Base-by-base conservation (phyloP, 495 filamentous ascomycete genomes). In the Aspergillus egyptiacus region DNA sequence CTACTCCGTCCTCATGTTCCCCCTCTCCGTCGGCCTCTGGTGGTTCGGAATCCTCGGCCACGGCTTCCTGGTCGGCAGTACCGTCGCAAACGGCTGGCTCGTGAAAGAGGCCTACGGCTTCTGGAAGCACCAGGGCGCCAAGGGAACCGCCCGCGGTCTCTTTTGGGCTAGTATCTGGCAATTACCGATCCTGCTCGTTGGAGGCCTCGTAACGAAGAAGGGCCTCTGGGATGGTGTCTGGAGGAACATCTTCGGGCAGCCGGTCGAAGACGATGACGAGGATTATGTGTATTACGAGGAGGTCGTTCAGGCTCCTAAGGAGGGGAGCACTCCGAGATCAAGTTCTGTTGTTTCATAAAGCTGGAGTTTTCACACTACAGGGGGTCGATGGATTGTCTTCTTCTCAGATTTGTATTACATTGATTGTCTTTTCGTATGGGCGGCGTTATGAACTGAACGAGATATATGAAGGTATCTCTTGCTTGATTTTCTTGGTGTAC, bases 91-190 rank as follows among this genome's bases (percentile, higher is more conserved):
- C 65, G 74, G 77, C 34, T 97, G 94, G 94, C 75, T 97, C 52
- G 76, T 82, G 11, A 76, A 80, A 30, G 83, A 95, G 65, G 89
- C 94, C 1, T 81, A 85, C 59, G 73, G 73, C 41, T 96, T 97
- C 66, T 95, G 86, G 82, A 75, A 79, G 48, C 70, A 80, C 24
- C 79, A 88, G 48, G 93, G 91, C 11, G 75, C 79, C 35, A 81
- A 85, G 54, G 94, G 94, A 5, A 85, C 73, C 33, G 94, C 94
- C 6, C 80, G 88, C 35, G 84, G 83, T 5, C 61, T 98, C 48
- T 98, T 98, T 67, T 98, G 93, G 93, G 89, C 93, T 0, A 94
- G 89, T 66, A 89, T 98, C 19, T 98, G 93, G 93, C 90, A 96
- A 70, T 59, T 98, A 30, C 93, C 93, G 0, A 87, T 87, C 35